A percentile compares a stretch with the other conserved stretches of the same genome.
These are phyloP conservation scores for Hamigera avellanea DNA, from an alignment of 495 filamentous ascomycete genomes.

Conservation along the genomic window DNA sequence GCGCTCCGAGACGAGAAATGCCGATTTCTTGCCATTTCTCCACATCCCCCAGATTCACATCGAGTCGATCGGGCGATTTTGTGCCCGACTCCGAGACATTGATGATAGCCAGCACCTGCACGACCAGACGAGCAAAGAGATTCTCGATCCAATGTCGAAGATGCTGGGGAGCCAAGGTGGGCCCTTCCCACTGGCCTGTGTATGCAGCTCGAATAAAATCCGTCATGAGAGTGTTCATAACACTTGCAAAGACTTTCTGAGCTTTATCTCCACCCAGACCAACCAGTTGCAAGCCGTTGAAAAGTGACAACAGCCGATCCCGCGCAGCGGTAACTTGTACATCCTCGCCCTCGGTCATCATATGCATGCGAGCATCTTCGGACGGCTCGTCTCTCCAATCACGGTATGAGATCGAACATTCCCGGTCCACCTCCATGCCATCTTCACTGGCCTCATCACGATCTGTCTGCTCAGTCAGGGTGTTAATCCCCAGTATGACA, in stretches of 20 bases:
- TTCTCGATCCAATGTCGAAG: constrained; percentile 63
- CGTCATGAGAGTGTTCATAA: constrained; percentile 62
- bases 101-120: constrained; percentile 47
- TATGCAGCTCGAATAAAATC: constrained; percentile 51
- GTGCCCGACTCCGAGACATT: constrained; percentile 15
- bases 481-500: constrained; percentile 45
- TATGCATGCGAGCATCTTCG: constrained; percentile 13
- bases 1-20: constrained; percentile 61
- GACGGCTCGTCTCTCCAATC: constrained; percentile 23
- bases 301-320: constrained; percentile 41
- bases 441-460: constrained; percentile 12
- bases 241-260: constrained; percentile 62
- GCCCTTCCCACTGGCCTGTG: constrained; percentile 44
- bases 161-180: constrained; percentile 43
- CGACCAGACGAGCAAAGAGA: constrained; percentile 51
- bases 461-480: constrained; percentile 12
- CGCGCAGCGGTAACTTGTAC: constrained; percentile 28
- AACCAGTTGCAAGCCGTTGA: constrained; percentile 53
- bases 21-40: constrained; percentile 75
- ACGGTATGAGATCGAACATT: constrained; percentile 27
- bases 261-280: constrained; percentile 66
- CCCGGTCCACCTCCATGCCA: constrained; percentile 26
- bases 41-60: constrained; percentile 48
- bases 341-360: constrained; percentile 29
- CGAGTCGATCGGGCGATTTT: constrained; percentile 11